Base-by-base conservation (phyloP, 1,139 yeast genomes). In the Geotrichum reessii region DNA sequence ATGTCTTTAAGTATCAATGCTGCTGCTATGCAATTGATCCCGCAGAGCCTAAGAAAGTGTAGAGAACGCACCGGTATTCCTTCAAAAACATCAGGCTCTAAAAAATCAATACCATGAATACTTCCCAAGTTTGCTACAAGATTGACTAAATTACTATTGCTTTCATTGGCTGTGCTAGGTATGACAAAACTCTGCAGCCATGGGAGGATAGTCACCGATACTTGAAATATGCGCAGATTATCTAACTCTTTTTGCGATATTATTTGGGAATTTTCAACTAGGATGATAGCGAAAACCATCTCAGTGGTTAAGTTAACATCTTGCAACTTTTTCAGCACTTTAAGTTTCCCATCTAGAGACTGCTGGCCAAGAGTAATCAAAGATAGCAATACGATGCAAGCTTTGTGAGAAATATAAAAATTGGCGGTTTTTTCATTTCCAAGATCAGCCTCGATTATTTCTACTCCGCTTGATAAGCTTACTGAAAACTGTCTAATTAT, bases 121-220 rank as follows among this genome's bases (percentile, higher is more conserved):
- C 8, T 22, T 1, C 55, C 53, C 28, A 56, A 21, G 17, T 53
- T 50, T 11, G 53, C 58, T 14, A 50, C 51, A 47, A 53, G 53
- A 37, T 50, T 46, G 3, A 48, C 25, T n/a, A 55, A 19, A 7
- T 25, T 25, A 25, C 7, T 25, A 25, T 25, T 7, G 7, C 7
- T 25, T 25, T 7, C 28, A 25, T 25, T 7, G 37, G 31, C 33
- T n/a, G 25, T 14, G 19, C 52, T 21, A 19, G 48, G 49, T 8
- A 59, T 31, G 14, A 59, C 27, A 31, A 54, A 56, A 12, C 55
- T 53, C 28, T 59, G 61, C 9, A 31, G 55, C 61, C 61, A 59
- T n/a, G 53, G 50, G 14, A 53, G 52, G 9, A 47, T 55, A 1
- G 58, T 17, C 17, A 56, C 31, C 1, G 53, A 46, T 1, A 58